phyloP scores from a whole-genome alignment of 2,329 filamentous ascomycete genomes.

The Aspergillus arachidicola region DNA sequence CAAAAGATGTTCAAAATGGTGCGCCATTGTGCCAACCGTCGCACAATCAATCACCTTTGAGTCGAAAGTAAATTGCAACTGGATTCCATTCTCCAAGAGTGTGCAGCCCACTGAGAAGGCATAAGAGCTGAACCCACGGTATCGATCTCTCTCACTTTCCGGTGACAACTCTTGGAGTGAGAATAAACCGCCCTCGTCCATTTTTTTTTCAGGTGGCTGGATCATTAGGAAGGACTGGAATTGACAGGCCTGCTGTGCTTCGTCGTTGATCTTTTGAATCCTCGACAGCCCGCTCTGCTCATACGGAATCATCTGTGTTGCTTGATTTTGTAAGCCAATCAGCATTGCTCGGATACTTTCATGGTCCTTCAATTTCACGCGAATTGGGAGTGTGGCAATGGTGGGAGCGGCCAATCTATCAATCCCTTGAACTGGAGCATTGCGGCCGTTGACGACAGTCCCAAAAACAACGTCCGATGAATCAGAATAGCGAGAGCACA shows the following conservation, averaged over 20 bases:
- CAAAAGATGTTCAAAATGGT: neutral
- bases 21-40: neutral
- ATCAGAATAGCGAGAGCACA: slow-evolving; percentile 37
- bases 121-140: neutral
- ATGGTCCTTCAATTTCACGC: slow-evolving; percentile 10
- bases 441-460: slow-evolving; percentile 43
- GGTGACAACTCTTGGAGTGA: neutral
- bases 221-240: slow-evolving; percentile 46
- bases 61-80: neutral
- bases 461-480: slow-evolving; percentile 45
- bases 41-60: neutral
- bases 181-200: neutral
- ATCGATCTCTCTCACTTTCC: neutral
- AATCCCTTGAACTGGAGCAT: slow-evolving; percentile 39
- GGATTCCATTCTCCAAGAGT: neutral
- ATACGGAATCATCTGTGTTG: slow-evolving; percentile 57
- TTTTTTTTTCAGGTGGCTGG: slow-evolving; percentile 15
- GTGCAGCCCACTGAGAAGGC: neutral
- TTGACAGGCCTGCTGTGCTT: slow-evolving; percentile 40
- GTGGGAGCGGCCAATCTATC: slow-evolving; percentile 34
- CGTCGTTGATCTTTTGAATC: slow-evolving; percentile 53
- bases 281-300: slow-evolving; percentile 58
- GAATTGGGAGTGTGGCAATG: slow-evolving; percentile 18
- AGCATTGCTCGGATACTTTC: slow-evolving; percentile 50
- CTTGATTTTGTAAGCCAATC: slow-evolving; percentile 55